These are phyloP conservation scores for Hyphodiscus hymeniophilus DNA, from an alignment of 495 filamentous ascomycete species.

Conservation along the genomic window DNA sequence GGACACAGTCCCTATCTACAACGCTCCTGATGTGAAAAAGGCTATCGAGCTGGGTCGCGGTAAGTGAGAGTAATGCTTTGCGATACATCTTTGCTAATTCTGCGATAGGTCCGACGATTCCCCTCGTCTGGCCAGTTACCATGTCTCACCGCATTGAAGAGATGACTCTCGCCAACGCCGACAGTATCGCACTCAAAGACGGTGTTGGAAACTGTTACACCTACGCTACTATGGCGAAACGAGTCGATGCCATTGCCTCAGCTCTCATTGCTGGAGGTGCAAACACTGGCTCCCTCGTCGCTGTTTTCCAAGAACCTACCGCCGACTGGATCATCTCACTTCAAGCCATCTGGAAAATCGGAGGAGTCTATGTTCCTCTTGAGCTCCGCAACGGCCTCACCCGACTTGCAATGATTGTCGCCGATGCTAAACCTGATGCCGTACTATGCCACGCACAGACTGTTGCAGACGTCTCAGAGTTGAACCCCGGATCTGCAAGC, in stretches of 20 bases:
- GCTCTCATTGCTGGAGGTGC: not conserved
- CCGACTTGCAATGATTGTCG: slow-evolving; percentile 15
- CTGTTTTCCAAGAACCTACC: slow-evolving; percentile 27
- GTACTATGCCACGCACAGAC: slow-evolving; percentile 10
- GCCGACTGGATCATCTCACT: slow-evolving; percentile 41
- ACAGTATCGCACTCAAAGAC: slow-evolving; percentile 5
- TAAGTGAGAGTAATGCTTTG: not conserved
- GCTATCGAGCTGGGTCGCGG: slow-evolving; percentile 20
- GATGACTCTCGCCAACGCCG: not conserved
- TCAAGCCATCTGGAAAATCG: slow-evolving; percentile 42
- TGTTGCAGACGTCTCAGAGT: not conserved
- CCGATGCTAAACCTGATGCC: slow-evolving; percentile 1
- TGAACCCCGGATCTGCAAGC: not conserved
- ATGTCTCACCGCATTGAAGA: slow-evolving; percentile 29
- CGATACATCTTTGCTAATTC: slow-evolving; percentile 4
- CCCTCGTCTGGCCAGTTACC: slow-evolving; percentile 27
- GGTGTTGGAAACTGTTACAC: not conserved
- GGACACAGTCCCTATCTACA: slow-evolving; percentile 6
- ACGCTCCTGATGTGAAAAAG: not conserved
- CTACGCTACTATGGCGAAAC: not conserved
- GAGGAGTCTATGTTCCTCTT: slow-evolving; percentile 44
- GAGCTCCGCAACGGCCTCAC: slow-evolving; percentile 29
- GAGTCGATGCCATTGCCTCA: slow-evolving; percentile 4
- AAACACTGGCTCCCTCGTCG: slow-evolving; percentile 12
- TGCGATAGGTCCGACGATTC: slow-evolving; percentile 11